Evolutionary conservation across 108 stramenopile species (phyloP).

Genomic region (Nannochloropsis salina): DNA sequence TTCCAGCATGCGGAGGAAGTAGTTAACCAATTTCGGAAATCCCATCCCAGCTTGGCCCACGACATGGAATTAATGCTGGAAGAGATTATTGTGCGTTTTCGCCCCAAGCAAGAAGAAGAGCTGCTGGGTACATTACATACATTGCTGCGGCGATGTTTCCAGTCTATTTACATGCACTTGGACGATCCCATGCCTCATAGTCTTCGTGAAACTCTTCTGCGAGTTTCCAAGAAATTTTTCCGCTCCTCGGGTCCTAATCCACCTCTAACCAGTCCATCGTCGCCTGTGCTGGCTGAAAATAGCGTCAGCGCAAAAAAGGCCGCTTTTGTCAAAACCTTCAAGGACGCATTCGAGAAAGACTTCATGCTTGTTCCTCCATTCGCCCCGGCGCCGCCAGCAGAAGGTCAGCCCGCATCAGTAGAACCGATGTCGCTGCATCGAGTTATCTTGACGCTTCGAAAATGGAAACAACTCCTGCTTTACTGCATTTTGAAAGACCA

Average conservation of each 20-base stretch:
- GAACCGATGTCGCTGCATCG: constrained; percentile 30
- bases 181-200: constrained; percentile 3
- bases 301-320: constrained; percentile 25
- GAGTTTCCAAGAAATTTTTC: background rate
- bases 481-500: constrained; percentile 24
- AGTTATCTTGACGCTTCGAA: constrained; percentile 34
- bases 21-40: background rate
- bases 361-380: constrained; percentile 23
- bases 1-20: constrained; percentile 17
- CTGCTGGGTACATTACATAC: constrained; percentile 72
- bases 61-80: constrained; percentile 82
- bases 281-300: background rate
- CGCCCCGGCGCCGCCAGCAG: background rate
- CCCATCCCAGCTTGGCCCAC: constrained; percentile 25
- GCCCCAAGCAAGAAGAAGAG: constrained; percentile 82
- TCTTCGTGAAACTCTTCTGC: background rate
- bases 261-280: background rate
- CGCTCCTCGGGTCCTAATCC: background rate
- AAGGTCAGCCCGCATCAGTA: background rate
- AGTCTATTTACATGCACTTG: constrained; percentile 19
- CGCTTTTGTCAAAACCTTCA: constrained; percentile 34
- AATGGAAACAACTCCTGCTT: constrained; percentile 46
- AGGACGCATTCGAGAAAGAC: constrained; percentile 38
- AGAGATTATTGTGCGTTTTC: constrained; percentile 78
- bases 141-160: constrained; percentile 56